Base-by-base conservation (phyloP, 139 green algal genomes). In the Axilococcus clingmanii region DNA sequence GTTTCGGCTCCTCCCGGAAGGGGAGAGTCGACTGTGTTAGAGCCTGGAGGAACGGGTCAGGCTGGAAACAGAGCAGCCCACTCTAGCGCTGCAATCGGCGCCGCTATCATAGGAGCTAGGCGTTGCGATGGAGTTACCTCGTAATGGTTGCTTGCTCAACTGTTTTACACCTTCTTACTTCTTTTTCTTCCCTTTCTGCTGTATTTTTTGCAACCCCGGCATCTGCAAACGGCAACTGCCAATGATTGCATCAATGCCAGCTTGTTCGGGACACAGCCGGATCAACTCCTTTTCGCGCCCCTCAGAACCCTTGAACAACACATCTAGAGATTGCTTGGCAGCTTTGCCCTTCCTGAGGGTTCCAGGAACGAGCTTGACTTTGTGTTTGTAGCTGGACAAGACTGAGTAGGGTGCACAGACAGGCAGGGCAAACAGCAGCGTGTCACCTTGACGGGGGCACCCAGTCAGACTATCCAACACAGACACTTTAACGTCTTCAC, bases 321-420 rank as follows among this genome's bases (percentile, higher is more conserved):
- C 52, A 40, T 97, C 57, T 51, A 94, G 51, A 16, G 77, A 67
- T 63, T 75, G 54, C 3, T 75, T 74, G 3, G 59, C 77, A 3
- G 85, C 88, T 63, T 91, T 94, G 59, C 91, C 91, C 67, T 95
- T 96, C 68, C 91, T 94, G 34, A 85, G 63, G 2, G 70, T 79
- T 20, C 91, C 91, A 7, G 86, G 78, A 0, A 66, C 72, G 23
- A 93, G 28, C 69, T 94, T 93, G 3, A 94, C 72, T 48, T 86
- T 85, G 71, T 76, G 91, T 75, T 94, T 95, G 77, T 83, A 97
- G 35, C 22, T 38, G 30, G 63, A 40, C 40, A 65, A n/a, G 2
- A 71, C 63, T 7, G 68, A 35, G 71, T 96, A 95, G 8, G 89
- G 89, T 8, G 72, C 89, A 65, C 83, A 94, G 45, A 98, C 77